Percentiles rank a stretch among this genome's conserved stretches.
Conservation (phyloP, 352 stramenopile species). For the Pelagophyceae sp. region DNA sequence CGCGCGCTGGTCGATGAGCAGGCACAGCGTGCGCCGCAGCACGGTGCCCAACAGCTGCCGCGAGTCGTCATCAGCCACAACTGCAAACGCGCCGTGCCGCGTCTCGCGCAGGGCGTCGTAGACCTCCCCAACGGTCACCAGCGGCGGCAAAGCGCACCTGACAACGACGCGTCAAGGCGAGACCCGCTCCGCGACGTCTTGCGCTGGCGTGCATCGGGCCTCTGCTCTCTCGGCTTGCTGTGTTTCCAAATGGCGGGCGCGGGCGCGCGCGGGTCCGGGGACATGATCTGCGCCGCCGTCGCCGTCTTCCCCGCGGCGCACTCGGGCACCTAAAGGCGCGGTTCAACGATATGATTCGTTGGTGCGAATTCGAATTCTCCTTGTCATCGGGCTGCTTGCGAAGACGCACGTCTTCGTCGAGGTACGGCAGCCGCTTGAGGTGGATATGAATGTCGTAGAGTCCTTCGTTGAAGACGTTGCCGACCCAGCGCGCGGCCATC, state of each 20-base stretch:
- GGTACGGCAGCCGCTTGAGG: conserved; percentile 87
- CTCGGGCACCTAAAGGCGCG: too few relatives aligned
- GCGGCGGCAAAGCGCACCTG: conserved; percentile 76
- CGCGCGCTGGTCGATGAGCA: conserved; percentile 54
- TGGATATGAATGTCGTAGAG: conserved; percentile 98
- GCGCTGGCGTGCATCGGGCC: too few relatives aligned
- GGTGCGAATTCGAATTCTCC: too few relatives aligned
- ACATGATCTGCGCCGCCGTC: conserved; percentile 76
- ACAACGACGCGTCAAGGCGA: too few relatives aligned
- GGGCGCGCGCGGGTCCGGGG: conserved; percentile 79
- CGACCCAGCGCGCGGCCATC: conserved; percentile 88
- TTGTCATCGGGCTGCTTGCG: too few relatives aligned
- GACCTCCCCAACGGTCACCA: conserved; percentile 81
- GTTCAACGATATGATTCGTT: too few relatives aligned
- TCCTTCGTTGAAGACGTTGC: conserved; percentile 95
- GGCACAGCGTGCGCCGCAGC: conserved; percentile 55
- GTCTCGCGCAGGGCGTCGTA: conserved; percentile 68
- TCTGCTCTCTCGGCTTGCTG: too few relatives aligned
- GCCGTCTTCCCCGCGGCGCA: neutral
- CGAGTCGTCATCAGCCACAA: conserved; percentile 53
- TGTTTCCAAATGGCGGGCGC: too few relatives aligned
- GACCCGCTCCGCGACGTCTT: too few relatives aligned
- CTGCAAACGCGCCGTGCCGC: conserved; percentile 63
- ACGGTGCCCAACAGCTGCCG: conserved; percentile 61
- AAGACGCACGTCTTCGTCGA: conserved; percentile 89